phyloP scores from a whole-genome alignment of 2,329 filamentous ascomycete genomes.

The Exserohilum turcica region DNA sequence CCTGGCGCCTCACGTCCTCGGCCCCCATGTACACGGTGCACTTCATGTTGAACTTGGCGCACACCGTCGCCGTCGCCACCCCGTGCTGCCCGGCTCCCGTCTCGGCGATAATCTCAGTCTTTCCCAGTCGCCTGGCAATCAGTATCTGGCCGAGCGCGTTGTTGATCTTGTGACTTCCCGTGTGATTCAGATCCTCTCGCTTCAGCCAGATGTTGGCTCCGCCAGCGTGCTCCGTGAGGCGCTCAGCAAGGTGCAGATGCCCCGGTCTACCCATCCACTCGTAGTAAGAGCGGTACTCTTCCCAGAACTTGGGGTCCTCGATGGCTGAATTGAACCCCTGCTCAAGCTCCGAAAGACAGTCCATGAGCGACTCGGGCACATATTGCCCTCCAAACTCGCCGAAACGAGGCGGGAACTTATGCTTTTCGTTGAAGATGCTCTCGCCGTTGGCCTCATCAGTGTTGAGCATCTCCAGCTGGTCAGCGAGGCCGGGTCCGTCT shows the following conservation, averaged over 20 bases:
- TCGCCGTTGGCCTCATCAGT: constrained; percentile 52
- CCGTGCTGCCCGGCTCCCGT: constrained; percentile 97
- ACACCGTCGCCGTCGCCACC: constrained; percentile 95
- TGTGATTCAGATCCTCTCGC: constrained; percentile 96
- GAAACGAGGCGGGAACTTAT: constrained; percentile 80
- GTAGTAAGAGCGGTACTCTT: constrained; percentile 94
- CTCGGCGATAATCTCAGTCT: constrained; percentile 97
- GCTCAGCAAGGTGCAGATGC: constrained; percentile 84
- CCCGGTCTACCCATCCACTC: constrained; percentile 96
- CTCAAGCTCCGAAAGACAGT: constrained; percentile 89
- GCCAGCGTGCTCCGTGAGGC: constrained; percentile 84
- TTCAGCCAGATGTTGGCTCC: constrained; percentile 98
- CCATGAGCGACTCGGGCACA: constrained; percentile 96
- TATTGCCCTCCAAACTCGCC: constrained; percentile 97
- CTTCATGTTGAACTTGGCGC: constrained; percentile 97
- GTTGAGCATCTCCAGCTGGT: constrained; percentile 83
- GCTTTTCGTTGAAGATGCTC: constrained; percentile 40
- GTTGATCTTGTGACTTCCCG: constrained; percentile 99
- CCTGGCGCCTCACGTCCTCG: constrained; percentile 94
- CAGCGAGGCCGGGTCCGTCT: constrained; percentile 72
- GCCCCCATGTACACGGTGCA: constrained; percentile 99
- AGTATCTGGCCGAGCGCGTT: constrained; percentile 94
- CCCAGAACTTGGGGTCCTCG: constrained; percentile 92
- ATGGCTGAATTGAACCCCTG: constrained; percentile 86
- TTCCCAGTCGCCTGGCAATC: constrained; percentile 82